Evolutionary conservation across 2,329 filamentous ascomycete genomes (phyloP).

Genomic region (Pseudogymnoascus sp.): DNA sequence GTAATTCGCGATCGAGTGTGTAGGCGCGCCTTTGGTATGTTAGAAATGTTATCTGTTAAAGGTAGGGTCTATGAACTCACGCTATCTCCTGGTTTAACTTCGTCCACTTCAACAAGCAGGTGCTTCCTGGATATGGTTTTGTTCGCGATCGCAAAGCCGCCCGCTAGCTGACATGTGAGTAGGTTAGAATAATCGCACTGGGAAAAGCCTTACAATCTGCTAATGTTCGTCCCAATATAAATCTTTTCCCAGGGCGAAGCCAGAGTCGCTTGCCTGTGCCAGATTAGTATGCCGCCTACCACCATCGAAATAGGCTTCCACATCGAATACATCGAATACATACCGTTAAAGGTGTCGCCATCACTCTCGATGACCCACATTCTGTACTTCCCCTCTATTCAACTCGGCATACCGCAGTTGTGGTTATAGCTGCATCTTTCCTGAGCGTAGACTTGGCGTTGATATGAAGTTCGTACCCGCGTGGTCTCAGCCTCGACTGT

Average conservation of each 20-base stretch:
- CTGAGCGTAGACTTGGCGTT: not conserved
- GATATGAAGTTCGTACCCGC: not conserved
- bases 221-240: slow-evolving; percentile 74
- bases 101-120: slow-evolving; percentile 63
- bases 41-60: slow-evolving; percentile 15
- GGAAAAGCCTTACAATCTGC: slow-evolving; percentile 45
- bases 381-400: not conserved
- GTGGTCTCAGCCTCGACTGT: not conserved
- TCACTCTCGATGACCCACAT: slow-evolving; percentile 50
- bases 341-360: slow-evolving; percentile 43
- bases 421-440: slow-evolving; percentile 3
- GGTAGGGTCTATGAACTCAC: slow-evolving; percentile 37
- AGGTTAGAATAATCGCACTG: not conserved
- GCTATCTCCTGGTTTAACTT: slow-evolving; percentile 57
- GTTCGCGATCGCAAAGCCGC: slow-evolving; percentile 61
- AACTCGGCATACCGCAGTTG: not conserved
- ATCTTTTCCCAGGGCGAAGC: slow-evolving; percentile 76
- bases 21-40: slow-evolving; percentile 16
- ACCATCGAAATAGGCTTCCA: not conserved
- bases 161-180: slow-evolving; percentile 37
- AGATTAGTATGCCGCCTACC: slow-evolving; percentile 17
- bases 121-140: slow-evolving; percentile 86
- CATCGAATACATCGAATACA: slow-evolving; percentile 9
- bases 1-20: slow-evolving; percentile 54
- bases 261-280: slow-evolving; percentile 60